Evolutionary conservation across 2,329 filamentous ascomycete species (phyloP).

Genomic region (Rutstroemia sp.): DNA sequence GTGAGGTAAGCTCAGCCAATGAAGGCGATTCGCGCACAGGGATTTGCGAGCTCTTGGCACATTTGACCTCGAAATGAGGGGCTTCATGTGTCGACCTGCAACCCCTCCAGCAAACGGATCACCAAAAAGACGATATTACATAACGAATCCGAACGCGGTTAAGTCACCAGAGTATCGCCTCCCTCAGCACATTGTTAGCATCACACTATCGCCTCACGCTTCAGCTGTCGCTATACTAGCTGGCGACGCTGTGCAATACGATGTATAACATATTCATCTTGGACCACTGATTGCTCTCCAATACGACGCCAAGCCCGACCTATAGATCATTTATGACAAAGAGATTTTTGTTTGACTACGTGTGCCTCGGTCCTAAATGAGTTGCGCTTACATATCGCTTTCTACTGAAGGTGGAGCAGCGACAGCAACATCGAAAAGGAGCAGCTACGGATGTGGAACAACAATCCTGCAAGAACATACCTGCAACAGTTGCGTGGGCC

Average conservation of each 20-base stretch:
- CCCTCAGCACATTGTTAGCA: background rate
- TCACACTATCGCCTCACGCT: background rate
- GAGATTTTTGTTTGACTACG: background rate
- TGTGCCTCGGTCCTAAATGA: background rate
- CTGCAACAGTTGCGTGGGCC: too few species aligned
- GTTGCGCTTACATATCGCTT: background rate
- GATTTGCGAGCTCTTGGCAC: background rate
- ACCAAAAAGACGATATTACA: background rate
- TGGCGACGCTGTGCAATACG: conserved; percentile 1
- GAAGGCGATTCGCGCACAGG: too few species aligned
- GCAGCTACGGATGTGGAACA: too few species aligned
- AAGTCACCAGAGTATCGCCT: background rate
- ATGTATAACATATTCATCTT: conserved; percentile 5
- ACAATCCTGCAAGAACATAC: too few species aligned
- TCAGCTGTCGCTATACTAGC: background rate
- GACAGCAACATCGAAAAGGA: background rate
- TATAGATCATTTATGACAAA: conserved; percentile 3
- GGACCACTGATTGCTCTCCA: conserved; percentile 1
- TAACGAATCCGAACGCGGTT: background rate
- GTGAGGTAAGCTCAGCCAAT: too few species aligned
- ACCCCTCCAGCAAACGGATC: background rate
- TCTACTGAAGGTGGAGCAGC: background rate
- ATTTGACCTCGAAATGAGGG: background rate
- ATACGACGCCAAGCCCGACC: conserved; percentile 2
- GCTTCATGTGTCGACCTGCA: background rate